Conservation (phyloP, 2,329 filamentous ascomycete species). For the Rutstroemia sp. region DNA sequence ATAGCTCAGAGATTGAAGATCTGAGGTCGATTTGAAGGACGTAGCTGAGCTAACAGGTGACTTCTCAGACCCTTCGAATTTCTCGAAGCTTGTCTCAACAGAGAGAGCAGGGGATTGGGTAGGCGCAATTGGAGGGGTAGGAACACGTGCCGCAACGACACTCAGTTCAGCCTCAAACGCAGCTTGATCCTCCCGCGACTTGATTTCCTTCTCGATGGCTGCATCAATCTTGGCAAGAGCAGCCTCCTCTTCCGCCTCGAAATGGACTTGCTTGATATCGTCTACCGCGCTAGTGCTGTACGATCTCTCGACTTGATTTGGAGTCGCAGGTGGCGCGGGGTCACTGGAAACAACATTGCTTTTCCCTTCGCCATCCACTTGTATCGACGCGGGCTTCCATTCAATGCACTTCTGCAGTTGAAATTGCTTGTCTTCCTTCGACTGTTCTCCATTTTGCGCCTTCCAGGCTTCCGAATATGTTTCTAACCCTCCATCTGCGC, state of each 20-base stretch:
- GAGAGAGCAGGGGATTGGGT: conserved; percentile 24
- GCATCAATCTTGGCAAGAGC: conserved; percentile 79
- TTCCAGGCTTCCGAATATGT: conserved; percentile 91
- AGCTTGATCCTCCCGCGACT: conserved; percentile 38
- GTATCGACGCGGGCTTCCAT: conserved; percentile 58
- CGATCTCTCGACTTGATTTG: conserved; percentile 22
- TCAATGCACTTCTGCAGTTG: conserved; percentile 84
- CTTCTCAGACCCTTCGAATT: conserved; percentile 31
- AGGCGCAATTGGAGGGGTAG: conserved; percentile 22
- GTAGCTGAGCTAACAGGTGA: conserved; percentile 49
- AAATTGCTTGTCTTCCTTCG: conserved; percentile 85
- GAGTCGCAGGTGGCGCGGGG: conserved; percentile 4
- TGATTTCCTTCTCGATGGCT: conserved; percentile 71
- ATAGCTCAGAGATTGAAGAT: conserved; percentile 61
- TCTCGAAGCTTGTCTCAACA: conserved; percentile 33
- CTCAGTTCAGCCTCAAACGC: conserved; percentile 29
- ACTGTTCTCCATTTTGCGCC: conserved; percentile 61
- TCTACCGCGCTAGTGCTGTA: conserved; percentile 26
- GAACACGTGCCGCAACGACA: conserved; percentile 25
- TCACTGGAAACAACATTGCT: conserved; percentile 12
- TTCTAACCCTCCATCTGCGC: conserved; percentile 64
- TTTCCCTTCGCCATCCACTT: conserved; percentile 20
- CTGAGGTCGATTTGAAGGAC: conserved; percentile 40
- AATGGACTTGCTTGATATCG: conserved; percentile 26
- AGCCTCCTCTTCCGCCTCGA: conserved; percentile 42